A percentile compares a stretch with the other conserved stretches of the same genome.
Evolutionary conservation across 2,329 filamentous ascomycete species (phyloP).

Genomic region (Pseudogymnoascus sp.): DNA sequence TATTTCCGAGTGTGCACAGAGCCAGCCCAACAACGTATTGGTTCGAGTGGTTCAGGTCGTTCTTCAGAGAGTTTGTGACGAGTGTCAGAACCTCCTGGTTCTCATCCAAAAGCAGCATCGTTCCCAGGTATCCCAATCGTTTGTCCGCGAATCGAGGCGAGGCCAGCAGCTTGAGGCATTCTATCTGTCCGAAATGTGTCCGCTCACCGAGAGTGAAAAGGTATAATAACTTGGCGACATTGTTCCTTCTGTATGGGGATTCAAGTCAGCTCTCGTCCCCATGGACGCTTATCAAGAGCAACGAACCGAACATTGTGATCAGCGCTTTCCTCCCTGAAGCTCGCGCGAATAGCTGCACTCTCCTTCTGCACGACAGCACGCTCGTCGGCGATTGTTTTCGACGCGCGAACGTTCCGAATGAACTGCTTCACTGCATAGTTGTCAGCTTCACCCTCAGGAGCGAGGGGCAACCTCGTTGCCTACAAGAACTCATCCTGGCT

Average conservation of each 20-base stretch:
- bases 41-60: slow-evolving; percentile 94
- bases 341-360: slow-evolving; percentile 93
- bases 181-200: slow-evolving; percentile 98
- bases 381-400: slow-evolving; percentile 98
- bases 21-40: slow-evolving; percentile 97
- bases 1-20: slow-evolving; percentile 93
- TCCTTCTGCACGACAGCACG: slow-evolving; percentile 98
- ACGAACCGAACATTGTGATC: slow-evolving; percentile 82
- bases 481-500: slow-evolving; percentile 31
- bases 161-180: slow-evolving; percentile 94
- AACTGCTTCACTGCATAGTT: slow-evolving; percentile 82
- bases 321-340: slow-evolving; percentile 93
- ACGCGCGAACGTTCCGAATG: slow-evolving; percentile 96
- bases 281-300: slow-evolving; percentile 9
- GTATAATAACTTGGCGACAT: slow-evolving; percentile 96
- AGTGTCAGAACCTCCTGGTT: slow-evolving; percentile 97
- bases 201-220: slow-evolving; percentile 96
- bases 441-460: slow-evolving; percentile 17
- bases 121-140: slow-evolving; percentile 87
- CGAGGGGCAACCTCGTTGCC: slow-evolving; percentile 16
- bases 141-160: slow-evolving; percentile 98
- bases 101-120: slow-evolving; percentile 91
- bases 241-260: slow-evolving; percentile 67
- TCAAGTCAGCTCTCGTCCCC: slow-evolving; percentile 14
- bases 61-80: slow-evolving; percentile 96